Base-by-base conservation (phyloP, 805 yeast genomes). In the Barnettozyma siamensis region DNA sequence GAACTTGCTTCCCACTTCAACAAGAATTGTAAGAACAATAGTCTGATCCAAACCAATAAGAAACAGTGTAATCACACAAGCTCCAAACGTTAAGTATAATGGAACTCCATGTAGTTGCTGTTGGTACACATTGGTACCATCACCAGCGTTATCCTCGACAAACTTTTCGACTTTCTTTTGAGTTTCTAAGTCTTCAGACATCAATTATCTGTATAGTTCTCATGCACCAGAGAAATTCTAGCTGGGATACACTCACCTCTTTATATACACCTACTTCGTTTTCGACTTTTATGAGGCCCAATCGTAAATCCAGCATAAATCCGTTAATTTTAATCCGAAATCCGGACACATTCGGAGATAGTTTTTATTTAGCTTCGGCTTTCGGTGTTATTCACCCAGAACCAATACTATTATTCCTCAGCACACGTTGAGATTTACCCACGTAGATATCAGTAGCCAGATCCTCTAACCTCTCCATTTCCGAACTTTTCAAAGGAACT, bases 11-110 rank as follows among this genome's bases (percentile, higher is more conserved):
- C 80, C 75, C 3, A 79, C 73, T 1, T 59, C 62, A 15, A 75
- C 67, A 36, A 78, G 59, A 11, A 76, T 60, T 2, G 83, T 73
- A 8, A 73, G 51, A 2, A 73, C 73, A 42, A 79, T 78, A n/a
- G 82, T 77, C 47, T 73, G 78, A 54, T 79, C 85, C 32, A 79
- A 57, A 0, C 83, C 81, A 13, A 67, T 59, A 16, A 64, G 41
- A 36, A 57, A 61, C 23, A 53, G 42, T n/a, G 57, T 49, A 27
- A 56, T 35, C 8, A 54, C 48, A 29, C 59, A 43, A 1, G 60
- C 47, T 6, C 39, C 13, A n/a, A 57, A 44, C 31, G 43, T 46
- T 16, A 46, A 23, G 13, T 28, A 32, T 6, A 50, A 21, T 11
- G 43, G 36, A 5, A 35, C 2, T 4, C 57, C 57, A 20, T 39